Conservation (phyloP, 208 protist species). For the Trypanosoma rangeli region DNA sequence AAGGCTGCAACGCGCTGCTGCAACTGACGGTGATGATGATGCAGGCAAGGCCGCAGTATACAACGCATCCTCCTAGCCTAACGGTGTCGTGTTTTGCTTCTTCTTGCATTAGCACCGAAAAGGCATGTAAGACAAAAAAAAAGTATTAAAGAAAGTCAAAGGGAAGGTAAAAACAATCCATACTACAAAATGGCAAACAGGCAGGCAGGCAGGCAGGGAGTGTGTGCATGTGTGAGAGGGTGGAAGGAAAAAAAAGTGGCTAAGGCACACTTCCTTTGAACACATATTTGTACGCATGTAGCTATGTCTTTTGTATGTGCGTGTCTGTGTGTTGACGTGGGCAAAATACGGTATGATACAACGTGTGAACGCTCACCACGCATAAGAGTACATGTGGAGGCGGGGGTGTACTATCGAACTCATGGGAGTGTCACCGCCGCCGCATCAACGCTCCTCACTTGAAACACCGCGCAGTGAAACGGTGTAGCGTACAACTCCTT, state of each 20-base stretch:
- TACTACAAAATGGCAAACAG: too few species aligned
- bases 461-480: conserved; percentile 85
- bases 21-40: conserved; percentile 2
- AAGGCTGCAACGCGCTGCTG: neutral
- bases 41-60: conserved; percentile 10
- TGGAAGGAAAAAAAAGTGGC: too few species aligned
- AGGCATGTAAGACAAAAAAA: conserved; percentile 4
- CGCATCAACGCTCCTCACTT: conserved; percentile 54
- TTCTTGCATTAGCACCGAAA: neutral
- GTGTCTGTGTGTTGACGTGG: too few species aligned
- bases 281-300: too few species aligned
- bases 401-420: neutral
- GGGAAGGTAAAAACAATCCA: neutral
- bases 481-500: conserved; percentile 84
- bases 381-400: neutral
- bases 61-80: conserved; percentile 14
- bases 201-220: neutral
- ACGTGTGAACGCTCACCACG: too few species aligned
- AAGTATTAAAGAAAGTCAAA: neutral
- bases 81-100: neutral
- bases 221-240: neutral
- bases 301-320: too few species aligned
- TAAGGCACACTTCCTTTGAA: too few species aligned
- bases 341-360: too few species aligned
- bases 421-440: conserved; percentile 6